These are phyloP conservation scores for Zea luxurians DNA, from an alignment of 176 grass and related monocot genomes.

Conservation along the genomic window DNA sequence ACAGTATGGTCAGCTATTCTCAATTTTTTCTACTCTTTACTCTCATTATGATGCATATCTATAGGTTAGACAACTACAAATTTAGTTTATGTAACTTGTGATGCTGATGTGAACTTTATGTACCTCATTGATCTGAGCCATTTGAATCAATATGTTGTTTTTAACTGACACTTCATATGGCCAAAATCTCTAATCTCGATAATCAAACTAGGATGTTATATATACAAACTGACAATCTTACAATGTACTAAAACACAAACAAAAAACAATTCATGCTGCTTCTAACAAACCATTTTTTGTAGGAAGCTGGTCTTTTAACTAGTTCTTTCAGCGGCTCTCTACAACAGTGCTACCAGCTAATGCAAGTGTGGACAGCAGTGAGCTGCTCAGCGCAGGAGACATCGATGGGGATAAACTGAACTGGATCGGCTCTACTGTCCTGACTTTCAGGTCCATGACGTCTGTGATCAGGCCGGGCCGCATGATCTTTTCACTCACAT, in stretches of 20 bases:
- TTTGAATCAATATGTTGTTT: too few relatives aligned
- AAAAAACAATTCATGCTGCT: not conserved
- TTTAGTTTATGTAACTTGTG: not conserved
- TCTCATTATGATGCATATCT: not conserved
- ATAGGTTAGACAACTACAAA: not conserved
- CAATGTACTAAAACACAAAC: slow-evolving; percentile 22
- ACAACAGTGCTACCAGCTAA: slow-evolving; percentile 49
- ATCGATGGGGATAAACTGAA: slow-evolving; percentile 27
- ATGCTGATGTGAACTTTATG: too few relatives aligned
- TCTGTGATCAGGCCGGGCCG: slow-evolving; percentile 85
- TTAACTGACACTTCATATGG: too few relatives aligned
- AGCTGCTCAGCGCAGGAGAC: slow-evolving; percentile 37
- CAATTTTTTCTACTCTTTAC: not conserved
- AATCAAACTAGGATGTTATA: too few relatives aligned
- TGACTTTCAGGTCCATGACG: slow-evolving; percentile 81
- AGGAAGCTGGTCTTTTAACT: slow-evolving; percentile 3
- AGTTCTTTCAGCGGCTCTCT: slow-evolving; percentile 11
- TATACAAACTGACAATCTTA: not conserved
- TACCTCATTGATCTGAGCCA: too few relatives aligned
- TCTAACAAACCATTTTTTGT: slow-evolving; percentile 3
- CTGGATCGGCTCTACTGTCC: slow-evolving; percentile 31
- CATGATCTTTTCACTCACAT: slow-evolving; percentile 50
- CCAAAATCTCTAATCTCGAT: too few relatives aligned
- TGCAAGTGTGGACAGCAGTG: slow-evolving; percentile 47
- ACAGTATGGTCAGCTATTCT: not conserved